Evolutionary conservation across 768 basidiomycete genomes (phyloP), one percentile per base, ranked within the genome.

Genomic region (Mycena polygramma): DNA sequence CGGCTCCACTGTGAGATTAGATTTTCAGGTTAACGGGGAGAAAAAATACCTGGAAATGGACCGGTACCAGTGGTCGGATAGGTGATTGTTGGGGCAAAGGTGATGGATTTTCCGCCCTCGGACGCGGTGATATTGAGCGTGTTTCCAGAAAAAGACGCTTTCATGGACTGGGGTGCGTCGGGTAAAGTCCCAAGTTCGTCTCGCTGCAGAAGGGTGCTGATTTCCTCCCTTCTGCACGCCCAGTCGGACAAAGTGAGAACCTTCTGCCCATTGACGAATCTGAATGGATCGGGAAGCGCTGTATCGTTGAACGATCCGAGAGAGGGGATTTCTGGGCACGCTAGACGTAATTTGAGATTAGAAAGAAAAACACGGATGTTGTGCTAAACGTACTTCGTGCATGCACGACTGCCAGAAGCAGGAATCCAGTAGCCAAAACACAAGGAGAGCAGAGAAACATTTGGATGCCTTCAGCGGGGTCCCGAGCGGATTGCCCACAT

Each of bases 221-320:
- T 82, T 74, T 85, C 80, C 4, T 76, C 76, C 41, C 80, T 77
- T 14, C 84, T 77, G 72, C 84, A 85, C 7, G 77, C 74, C 82
- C 83, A 85, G 69, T 84, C 84, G 1, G 73, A 77, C 24, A 74
- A 62, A 14, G 79, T 82, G 41, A 52, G 37, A 41, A 84, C 79
- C 19, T 75, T 71, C 22, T 74, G 68, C 9, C 82, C 82, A 64
- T 79, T 74, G 65, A 77, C 70, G 75, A 82, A 83, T 15, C 75
- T 66, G 80, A 84, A 85, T 1, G 81, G 83, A 72, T 85, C 78
- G 1, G 83, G 82, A 11, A 84, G 82, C 19, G 63, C 70, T 19
- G 75, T 59, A 45, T 49, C 36, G 41, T 58, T 66, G 64, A 45
- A 72, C 41, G 71, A 68, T 19, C 57, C 39, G 58, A 72, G 67